Evolutionary conservation across 179 eudicot species (phyloP).

Genomic region (Actinidia arguta): DNA sequence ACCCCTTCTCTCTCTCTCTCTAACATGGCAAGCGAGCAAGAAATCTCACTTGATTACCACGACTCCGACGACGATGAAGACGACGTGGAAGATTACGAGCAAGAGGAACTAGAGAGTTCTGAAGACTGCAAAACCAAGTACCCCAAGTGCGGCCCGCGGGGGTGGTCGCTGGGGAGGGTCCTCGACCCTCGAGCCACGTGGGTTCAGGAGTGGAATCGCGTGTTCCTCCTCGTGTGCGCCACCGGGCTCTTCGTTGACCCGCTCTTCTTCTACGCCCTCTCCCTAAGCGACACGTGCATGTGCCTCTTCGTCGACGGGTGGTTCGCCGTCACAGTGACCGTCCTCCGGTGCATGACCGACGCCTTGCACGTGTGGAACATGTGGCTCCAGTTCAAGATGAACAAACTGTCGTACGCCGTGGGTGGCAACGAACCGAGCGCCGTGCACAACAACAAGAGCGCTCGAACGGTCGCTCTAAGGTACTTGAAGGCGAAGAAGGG

Average conservation of each 20-base stretch:
- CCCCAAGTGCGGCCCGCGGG: not conserved
- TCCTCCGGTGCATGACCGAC: slow-evolving; percentile 85
- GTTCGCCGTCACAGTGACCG: slow-evolving; percentile 79
- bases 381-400: slow-evolving; percentile 77
- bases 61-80: not conserved
- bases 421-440: slow-evolving; percentile 12
- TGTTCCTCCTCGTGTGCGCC: slow-evolving; percentile 76
- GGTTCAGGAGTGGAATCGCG: slow-evolving; percentile 87
- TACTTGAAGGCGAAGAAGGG: slow-evolving; percentile 65
- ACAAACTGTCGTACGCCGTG: slow-evolving; percentile 26
- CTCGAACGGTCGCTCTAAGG: slow-evolving; percentile 26
- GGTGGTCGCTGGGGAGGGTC: slow-evolving; percentile 20
- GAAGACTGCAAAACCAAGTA: not conserved
- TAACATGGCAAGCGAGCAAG: slow-evolving; percentile 15
- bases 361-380: slow-evolving; percentile 79
- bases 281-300: slow-evolving; percentile 72
- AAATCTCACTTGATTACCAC: slow-evolving; percentile 5
- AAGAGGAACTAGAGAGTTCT: not conserved
- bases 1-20: not conserved
- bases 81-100: not conserved
- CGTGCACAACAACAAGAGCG: slow-evolving; percentile 15
- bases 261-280: slow-evolving; percentile 84
- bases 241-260: slow-evolving; percentile 86
- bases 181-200: slow-evolving; percentile 77
- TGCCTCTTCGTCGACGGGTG: slow-evolving; percentile 93